Base-by-base conservation (phyloP, 139 green algal species). In the Auxenochlorella pyrenoidosa region DNA sequence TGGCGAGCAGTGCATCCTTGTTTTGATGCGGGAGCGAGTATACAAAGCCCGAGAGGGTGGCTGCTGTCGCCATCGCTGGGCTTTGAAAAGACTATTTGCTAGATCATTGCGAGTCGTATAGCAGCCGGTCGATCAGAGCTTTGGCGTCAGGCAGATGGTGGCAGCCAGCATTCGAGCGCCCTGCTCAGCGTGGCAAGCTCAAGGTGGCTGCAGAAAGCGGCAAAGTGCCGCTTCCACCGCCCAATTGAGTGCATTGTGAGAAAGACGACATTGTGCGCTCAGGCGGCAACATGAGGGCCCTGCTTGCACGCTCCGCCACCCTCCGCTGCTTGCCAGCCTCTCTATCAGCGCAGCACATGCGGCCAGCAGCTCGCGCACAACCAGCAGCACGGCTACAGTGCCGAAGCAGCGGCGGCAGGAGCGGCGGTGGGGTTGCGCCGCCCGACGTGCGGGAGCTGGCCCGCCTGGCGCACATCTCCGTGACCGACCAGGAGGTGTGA, bases 361-460 rank as follows among this genome's bases (percentile, higher is more conserved):
- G 40, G 36, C 30, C 30, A 5, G 60, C 59, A 44, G 36, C 43
- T 18, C 1, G 3, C 12, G 54, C 54, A 72, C 43, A 26, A 26
- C 1, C 36, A 24, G 40, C 38, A 43, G 40, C 40, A 41, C 80
- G 60, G 80, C 80, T 76, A 43, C 80, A 85, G 41, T 85, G 80
- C 80, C 38, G 80, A 18, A 68, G 47, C 79, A 84, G 59, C 63
- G 18, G 63, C 32, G 41, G 40, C 41, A 60, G 66, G 40, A 63
- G 63, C 28, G 41, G 63, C 80, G 19, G 66, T 70, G 82, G 66
- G 26, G 44, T 91, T 22, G 71, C 82, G 15, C 90, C 82, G 36
- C 93, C 93, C 19, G 85, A 96, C 63, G 91, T 97, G 30, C 54
- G 81, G 15, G 86, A 96, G 73, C 89, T 97, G 3, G 94, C 94